Conservation (phyloP, 208 protist genomes). For the Trichomonas tenax region DNA sequence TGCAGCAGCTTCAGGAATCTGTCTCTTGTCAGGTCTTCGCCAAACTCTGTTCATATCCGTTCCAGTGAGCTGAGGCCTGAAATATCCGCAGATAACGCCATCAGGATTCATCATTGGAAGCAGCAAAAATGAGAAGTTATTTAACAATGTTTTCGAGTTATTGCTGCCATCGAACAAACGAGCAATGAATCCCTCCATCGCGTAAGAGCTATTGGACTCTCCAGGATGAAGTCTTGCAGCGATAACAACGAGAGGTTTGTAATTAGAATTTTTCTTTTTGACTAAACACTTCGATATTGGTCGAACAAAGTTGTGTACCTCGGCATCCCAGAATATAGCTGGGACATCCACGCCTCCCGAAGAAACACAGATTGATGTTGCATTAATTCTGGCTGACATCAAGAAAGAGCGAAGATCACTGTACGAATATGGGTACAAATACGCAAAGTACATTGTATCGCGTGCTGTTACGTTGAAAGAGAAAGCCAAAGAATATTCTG, state of each 20-base stretch:
- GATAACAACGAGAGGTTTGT: constrained; percentile 53
- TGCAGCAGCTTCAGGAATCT: background rate
- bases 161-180: background rate
- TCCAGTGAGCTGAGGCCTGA: background rate
- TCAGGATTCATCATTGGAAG: constrained; percentile 14
- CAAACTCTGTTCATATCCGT: background rate
- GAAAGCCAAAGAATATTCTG: background rate
- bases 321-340: background rate
- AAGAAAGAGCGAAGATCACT: background rate
- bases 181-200: constrained; percentile 62
- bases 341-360: background rate
- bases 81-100: constrained; percentile 10
- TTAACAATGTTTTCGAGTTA: background rate
- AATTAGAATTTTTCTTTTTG: background rate
- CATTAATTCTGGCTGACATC: background rate
- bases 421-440: background rate
- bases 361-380: background rate
- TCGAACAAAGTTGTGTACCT: background rate
- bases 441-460: background rate
- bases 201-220: constrained; percentile 78
- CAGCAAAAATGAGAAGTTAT: background rate
- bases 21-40: background rate
- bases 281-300: background rate
- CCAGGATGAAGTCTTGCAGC: constrained; percentile 84
- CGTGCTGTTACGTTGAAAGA: background rate